Evolutionary conservation across 352 stramenopile species (phyloP), one percentile per base, ranked within the genome.

Genomic region (Elongisporangium anandrum): DNA sequence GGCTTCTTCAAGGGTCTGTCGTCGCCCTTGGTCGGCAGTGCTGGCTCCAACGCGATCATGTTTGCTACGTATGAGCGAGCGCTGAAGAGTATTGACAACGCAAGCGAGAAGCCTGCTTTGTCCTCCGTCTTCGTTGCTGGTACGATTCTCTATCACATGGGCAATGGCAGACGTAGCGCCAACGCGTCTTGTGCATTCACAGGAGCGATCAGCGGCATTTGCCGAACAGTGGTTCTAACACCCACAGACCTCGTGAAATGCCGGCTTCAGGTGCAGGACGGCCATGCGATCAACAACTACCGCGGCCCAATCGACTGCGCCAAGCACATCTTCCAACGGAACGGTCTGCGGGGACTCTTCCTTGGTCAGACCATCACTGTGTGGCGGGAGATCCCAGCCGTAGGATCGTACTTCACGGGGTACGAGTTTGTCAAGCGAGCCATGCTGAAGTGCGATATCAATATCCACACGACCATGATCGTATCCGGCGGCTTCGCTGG

Each of bases 1-100:
- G 86, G 86, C 3, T 92, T 93, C 60, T 95, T 94, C 75, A 95
- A 94, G 61, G 86, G 86, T 47, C 79, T 95, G 74, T 60, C 72
- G 39, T 95, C 86, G 38, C 86, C 86, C 39, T 69, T 95, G n/a
- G 72, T 95, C 39, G 83, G 84, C 45, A 95, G 82, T 53, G 84
- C 85, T 16, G 87, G 79, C 55, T 92, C 81, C n/a, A 95, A 92
- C 62, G 86, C 86, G 22, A 85, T 94, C 60, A 86, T 95, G 77
- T 95, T 95, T 63, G 79, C 81, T 8, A 73, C 79, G 8, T 92
- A 94, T 45, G 86, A 93, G 63, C 79, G 79, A 54, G 85, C 79
- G 54, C 66, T 93, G 8, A 77, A 75, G 16, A 53, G 73, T 21
- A 81, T 92, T 26, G 82, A 90, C 56, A 61, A 78, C 16, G 56